A percentile compares a stretch with the other conserved stretches of the same genome.
Conservation (phyloP, 768 basidiomycete species). For the Xerocomellus amylosporus region DNA sequence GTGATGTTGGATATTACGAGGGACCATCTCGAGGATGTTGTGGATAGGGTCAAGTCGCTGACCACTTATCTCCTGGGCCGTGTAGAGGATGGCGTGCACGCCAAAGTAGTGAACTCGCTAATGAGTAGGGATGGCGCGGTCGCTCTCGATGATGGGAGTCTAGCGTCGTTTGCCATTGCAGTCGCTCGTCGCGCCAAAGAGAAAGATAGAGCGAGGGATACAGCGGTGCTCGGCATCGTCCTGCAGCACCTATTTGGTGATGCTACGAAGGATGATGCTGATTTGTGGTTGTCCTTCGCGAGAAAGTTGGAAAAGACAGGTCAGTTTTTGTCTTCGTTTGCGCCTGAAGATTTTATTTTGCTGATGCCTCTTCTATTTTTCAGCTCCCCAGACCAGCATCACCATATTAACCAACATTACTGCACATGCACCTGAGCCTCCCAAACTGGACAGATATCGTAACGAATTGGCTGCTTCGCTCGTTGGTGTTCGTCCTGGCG, state of each 20-base stretch:
- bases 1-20: slow-evolving; percentile 33
- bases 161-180: slow-evolving; percentile 32
- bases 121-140: slow-evolving; percentile 27
- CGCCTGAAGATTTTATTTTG: neutral
- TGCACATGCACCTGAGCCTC: slow-evolving; percentile 62
- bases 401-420: slow-evolving; percentile 63
- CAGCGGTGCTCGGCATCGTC: slow-evolving; percentile 58
- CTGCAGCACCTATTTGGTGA: slow-evolving; percentile 60
- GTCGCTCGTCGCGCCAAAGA: slow-evolving; percentile 32
- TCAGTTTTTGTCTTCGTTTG: slow-evolving; percentile 31
- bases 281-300: slow-evolving; percentile 73
- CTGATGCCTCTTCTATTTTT: neutral
- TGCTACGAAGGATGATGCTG: slow-evolving; percentile 61
- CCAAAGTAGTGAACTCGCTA: slow-evolving; percentile 37
- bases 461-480: slow-evolving; percentile 88
- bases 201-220: slow-evolving; percentile 50
- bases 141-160: slow-evolving; percentile 15
- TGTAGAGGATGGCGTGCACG: slow-evolving; percentile 52
- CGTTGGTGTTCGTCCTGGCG: slow-evolving; percentile 58
- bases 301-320: slow-evolving; percentile 61
- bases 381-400: slow-evolving; percentile 71
- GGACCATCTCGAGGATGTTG: slow-evolving; percentile 36
- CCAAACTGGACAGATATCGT: slow-evolving; percentile 72
- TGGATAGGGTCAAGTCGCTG: slow-evolving; percentile 48
- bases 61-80: slow-evolving; percentile 58